Evolutionary conservation across 257 asterid genomes (phyloP), one percentile per base, ranked within the genome.

Genomic region (Petunia axillaris): DNA sequence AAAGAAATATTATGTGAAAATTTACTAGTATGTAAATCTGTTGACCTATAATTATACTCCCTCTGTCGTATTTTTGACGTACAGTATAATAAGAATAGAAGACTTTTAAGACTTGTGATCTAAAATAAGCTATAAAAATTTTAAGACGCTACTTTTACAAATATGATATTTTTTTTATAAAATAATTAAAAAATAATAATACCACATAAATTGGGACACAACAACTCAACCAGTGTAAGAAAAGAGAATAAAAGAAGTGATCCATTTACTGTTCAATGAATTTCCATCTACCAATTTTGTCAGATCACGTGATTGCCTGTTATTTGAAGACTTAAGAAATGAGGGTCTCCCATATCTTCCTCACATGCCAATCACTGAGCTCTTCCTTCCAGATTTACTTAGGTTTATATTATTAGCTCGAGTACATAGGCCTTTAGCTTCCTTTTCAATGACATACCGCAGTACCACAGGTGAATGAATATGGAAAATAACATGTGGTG

Each of bases 251-350:
- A 54, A 65, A 4, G 40, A 40, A 55, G 1, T 3, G 16, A 35
- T 5, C 4, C 36, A 43, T 81, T 70, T 83, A 78, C 40, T 80
- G 90, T 85, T 83, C 81, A 89, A 85, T 86, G 84, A 91, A n/a
- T 73, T 73, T 50, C 2, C 14, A 76, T 85, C 74, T 48, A 54
- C 81, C 36, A 1, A 83, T 25, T 84, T 83, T 84, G 76, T 13
- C 50, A 44, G 25, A 50, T 86, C 96, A 90, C 93, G 94, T 90
- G 93, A 91, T 80, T 14, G 6, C 48, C 85, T 83, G 87, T 52
- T 59, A 13, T 63, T 54, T 16, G 53, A 44, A 38, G 71, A 59
- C 38, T 59, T 81, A 73, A 78, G 75, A 75, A 14, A 58, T 53
- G 79, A 40, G 80, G 39, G 44, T 52, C 57, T 79, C 75, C 82